Conservation (phyloP, 2,329 filamentous ascomycete species). For the Fusarium nygamai region DNA sequence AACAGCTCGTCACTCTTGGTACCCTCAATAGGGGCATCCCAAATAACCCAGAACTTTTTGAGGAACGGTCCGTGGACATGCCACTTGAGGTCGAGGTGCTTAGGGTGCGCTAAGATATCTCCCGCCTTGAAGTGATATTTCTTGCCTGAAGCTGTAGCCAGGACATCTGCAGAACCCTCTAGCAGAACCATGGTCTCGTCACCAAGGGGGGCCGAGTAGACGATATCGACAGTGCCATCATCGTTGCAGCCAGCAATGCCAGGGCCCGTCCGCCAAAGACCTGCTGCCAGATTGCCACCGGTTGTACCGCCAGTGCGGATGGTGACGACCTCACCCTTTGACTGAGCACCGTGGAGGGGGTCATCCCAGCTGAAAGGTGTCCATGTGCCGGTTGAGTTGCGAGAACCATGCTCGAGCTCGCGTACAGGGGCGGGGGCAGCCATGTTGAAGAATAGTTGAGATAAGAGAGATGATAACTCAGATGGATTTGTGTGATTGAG, state of each 20-base stretch:
- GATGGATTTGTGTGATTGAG: not conserved
- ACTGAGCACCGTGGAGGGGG: not conserved
- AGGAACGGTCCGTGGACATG: not conserved
- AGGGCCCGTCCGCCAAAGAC: not conserved
- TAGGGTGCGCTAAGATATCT: not conserved
- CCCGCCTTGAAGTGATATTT: not conserved
- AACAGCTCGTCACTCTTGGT: not conserved
- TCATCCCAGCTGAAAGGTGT: not conserved
- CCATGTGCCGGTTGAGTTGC: not conserved
- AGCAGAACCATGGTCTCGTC: not conserved
- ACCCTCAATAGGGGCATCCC: not conserved
- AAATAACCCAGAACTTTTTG: not conserved
- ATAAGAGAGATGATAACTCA: not conserved
- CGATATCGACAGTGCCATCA: not conserved
- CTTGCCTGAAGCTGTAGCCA: not conserved
- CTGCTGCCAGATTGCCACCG: not conserved
- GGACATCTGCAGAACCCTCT: not conserved
- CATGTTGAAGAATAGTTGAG: not conserved
- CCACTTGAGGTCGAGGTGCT: not conserved
- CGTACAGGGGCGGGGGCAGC: not conserved
- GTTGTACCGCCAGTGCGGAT: not conserved
- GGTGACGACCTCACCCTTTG: not conserved
- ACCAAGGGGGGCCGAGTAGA: not conserved
- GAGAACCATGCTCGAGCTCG: not conserved
- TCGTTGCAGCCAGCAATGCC: not conserved